Conservation (phyloP, 1,284 basidiomycete genomes). For the Ustilago esculenta region DNA sequence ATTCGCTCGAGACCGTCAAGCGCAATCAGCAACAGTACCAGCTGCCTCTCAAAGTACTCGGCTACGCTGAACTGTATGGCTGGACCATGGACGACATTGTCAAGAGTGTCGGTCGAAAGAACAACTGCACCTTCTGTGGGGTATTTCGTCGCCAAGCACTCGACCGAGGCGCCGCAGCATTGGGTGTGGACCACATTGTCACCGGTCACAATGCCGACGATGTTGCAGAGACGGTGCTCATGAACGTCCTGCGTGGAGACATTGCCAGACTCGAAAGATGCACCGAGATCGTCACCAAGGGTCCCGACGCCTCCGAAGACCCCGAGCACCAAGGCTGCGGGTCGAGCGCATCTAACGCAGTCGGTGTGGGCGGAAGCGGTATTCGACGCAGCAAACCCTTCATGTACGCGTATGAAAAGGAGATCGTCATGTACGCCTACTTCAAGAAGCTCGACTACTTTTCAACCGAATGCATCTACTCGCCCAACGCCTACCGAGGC, state of each 20-base stretch:
- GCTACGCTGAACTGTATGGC: conserved; percentile 94
- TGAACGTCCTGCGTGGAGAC: conserved; percentile 99
- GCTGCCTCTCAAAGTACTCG: conserved; percentile 93
- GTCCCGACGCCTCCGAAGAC: conserved; percentile 44
- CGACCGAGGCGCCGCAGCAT: conserved; percentile 87
- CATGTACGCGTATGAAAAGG: conserved; percentile 98
- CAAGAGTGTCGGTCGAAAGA: conserved; percentile 90
- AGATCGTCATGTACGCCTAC: conserved; percentile 99
- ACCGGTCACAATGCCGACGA: conserved; percentile 99
- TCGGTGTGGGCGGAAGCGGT: conserved; percentile 76
- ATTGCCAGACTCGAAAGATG: conserved; percentile 92
- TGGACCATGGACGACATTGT: conserved; percentile 99
- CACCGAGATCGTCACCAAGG: conserved; percentile 79
- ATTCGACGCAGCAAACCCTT: conserved; percentile 98
- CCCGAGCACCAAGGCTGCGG: conserved; percentile 67
- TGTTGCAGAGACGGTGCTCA: conserved; percentile 96
- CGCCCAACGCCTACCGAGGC: conserved; percentile 91
- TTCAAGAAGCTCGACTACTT: conserved; percentile 97
- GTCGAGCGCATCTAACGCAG: conserved; percentile 35
- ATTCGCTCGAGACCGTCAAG: conserved; percentile 98
- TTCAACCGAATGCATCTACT: conserved; percentile 99
- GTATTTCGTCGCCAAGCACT: conserved; percentile 96
- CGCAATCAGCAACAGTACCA: conserved; percentile 94
- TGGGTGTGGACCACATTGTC: conserved; percentile 95
- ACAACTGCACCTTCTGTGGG: conserved; percentile 99